Percentiles rank a stretch among this genome's conserved stretches.
Evolutionary conservation across 2,329 filamentous ascomycete genomes (phyloP).

Genomic region (Fusarium beomiforme): DNA sequence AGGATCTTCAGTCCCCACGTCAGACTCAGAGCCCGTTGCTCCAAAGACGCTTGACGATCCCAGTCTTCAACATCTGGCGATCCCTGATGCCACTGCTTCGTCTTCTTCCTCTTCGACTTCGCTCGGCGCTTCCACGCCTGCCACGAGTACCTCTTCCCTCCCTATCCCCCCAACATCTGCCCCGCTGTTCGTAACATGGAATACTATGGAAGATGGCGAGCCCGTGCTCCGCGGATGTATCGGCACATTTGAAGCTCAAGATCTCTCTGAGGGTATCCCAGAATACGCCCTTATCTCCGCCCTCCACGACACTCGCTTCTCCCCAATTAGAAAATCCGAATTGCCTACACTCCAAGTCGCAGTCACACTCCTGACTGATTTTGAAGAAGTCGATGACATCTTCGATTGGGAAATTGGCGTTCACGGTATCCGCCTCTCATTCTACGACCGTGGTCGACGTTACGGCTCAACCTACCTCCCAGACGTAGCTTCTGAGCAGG

Average conservation of each 20-base stretch:
- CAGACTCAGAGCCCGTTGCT: conserved; percentile 22
- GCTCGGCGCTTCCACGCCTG: conserved; percentile 57
- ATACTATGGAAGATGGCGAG: conserved; percentile 65
- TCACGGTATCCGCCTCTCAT: conserved; percentile 89
- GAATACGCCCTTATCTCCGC: conserved; percentile 86
- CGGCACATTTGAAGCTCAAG: conserved; percentile 86
- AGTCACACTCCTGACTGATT: conserved; percentile 86
- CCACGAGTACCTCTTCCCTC: conserved; percentile 56
- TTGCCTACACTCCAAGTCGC: conserved; percentile 69
- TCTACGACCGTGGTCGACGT: conserved; percentile 75
- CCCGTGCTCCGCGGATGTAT: conserved; percentile 89
- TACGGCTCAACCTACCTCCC: conserved; percentile 92
- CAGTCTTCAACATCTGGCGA: conserved; percentile 55
- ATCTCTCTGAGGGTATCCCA: conserved; percentile 76
- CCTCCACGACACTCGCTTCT: conserved; percentile 71
- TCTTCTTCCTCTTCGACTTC: conserved; percentile 54
- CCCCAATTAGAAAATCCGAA: conserved; percentile 63
- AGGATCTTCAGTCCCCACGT: conserved; percentile 65
- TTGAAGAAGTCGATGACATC: conserved; percentile 77
- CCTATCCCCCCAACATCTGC: conserved; percentile 58
- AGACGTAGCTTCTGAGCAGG: conserved; percentile 90
- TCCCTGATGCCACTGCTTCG: conserved; percentile 43
- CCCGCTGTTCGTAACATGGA: conserved; percentile 96
- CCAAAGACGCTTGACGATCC: conserved; percentile 50
- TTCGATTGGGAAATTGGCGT: conserved; percentile 88